Percentiles rank a stretch among this genome's conserved stretches.
phyloP scores from a whole-genome alignment of 192 early-diverging fungal species.

The Backusella australiensis region DNA sequence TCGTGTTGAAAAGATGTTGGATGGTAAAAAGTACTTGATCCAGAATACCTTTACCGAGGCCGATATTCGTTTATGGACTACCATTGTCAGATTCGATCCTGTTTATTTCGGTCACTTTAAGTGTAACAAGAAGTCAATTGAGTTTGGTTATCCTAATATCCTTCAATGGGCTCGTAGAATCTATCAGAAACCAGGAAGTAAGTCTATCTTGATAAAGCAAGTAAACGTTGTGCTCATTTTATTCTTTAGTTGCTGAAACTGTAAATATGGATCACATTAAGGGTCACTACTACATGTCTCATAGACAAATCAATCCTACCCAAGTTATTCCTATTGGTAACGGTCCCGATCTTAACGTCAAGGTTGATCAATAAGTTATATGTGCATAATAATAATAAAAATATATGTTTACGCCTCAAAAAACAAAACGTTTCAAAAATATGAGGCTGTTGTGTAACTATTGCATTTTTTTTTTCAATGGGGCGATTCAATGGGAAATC shows the following conservation, averaged over 20 bases:
- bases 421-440: neutral
- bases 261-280: slow-evolving; percentile 98
- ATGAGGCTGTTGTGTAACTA: neutral
- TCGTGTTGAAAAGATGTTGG: slow-evolving; percentile 78
- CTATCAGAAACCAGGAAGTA: slow-evolving; percentile 72
- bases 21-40: slow-evolving; percentile 72
- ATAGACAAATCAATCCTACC: slow-evolving; percentile 91
- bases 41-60: slow-evolving; percentile 87
- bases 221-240: neutral
- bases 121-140: slow-evolving; percentile 85
- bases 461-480: too few relatives aligned
- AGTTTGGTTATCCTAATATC: slow-evolving; percentile 84
- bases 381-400: neutral
- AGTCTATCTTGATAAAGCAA: neutral
- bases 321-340: slow-evolving; percentile 74
- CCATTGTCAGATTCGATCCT: slow-evolving; percentile 93
- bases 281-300: slow-evolving; percentile 87
- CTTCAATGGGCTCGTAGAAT: slow-evolving; percentile 79
- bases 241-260: slow-evolving; percentile 61
- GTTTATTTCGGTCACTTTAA: slow-evolving; percentile 96
- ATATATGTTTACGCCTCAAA: neutral
- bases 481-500: neutral
- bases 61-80: slow-evolving; percentile 93
- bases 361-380: slow-evolving; percentile 1
- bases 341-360: slow-evolving; percentile 49